phyloP scores from a whole-genome alignment of 176 grass and related monocot species.

The Aegilops sharonensis region DNA sequence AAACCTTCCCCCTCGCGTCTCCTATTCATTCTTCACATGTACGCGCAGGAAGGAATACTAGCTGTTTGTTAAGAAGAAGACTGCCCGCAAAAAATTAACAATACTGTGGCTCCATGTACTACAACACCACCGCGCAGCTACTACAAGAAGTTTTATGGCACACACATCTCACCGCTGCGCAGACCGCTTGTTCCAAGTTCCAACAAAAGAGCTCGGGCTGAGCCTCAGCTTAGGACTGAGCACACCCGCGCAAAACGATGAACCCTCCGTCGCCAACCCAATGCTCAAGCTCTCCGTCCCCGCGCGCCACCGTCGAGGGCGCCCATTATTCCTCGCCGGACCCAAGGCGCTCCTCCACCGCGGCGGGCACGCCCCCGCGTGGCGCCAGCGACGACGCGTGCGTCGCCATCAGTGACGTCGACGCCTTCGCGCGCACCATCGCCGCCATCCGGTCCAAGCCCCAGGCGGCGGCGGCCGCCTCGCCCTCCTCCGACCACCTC shows the following conservation, averaged over 20 bases:
- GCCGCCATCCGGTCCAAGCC: slow-evolving; percentile 66
- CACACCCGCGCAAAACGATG: background rate
- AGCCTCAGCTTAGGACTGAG: background rate
- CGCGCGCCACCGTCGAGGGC: background rate
- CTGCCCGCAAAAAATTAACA: too few species aligned
- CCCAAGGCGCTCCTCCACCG: background rate
- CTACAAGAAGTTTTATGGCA: slow-evolving; percentile 41
- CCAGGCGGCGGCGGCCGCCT: background rate
- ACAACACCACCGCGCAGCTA: background rate
- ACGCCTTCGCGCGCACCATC: slow-evolving; percentile 73
- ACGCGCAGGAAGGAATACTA: too few species aligned
- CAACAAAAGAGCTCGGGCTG: slow-evolving; percentile 3
- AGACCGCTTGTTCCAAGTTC: background rate
- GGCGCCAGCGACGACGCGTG: slow-evolving; percentile 37
- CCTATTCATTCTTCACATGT: too few species aligned
- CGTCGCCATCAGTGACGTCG: slow-evolving; percentile 54
- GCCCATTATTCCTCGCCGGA: slow-evolving; percentile 27
- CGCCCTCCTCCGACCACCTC: slow-evolving; percentile 30
- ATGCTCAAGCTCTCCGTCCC: background rate
- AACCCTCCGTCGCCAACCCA: slow-evolving; percentile 7
- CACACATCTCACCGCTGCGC: background rate
- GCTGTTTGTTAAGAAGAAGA: too few species aligned
- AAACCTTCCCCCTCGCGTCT: too few species aligned
- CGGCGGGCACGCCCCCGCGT: slow-evolving; percentile 9
- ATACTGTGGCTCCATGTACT: too few species aligned